Conservation (phyloP, 2,329 filamentous ascomycete species). For the Coniella vitis region DNA sequence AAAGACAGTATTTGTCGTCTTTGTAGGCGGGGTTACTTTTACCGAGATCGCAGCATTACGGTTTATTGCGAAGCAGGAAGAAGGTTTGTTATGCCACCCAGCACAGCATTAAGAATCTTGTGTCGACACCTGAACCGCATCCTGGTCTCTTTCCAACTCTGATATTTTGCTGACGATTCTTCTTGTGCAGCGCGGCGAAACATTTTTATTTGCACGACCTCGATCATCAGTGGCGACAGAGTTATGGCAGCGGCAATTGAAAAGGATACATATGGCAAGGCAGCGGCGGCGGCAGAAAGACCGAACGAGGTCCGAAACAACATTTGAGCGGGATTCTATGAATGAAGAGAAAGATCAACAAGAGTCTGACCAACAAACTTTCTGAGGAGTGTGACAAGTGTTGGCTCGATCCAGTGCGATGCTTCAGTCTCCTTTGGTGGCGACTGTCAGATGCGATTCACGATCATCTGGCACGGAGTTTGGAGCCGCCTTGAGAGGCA, state of each 20-base stretch:
- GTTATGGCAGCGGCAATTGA: conserved; percentile 85
- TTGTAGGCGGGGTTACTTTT: conserved; percentile 93
- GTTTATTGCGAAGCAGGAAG: conserved; percentile 80
- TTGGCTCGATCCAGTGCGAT: too few species aligned
- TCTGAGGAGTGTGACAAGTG: too few species aligned
- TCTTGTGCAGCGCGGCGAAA: conserved; percentile 56
- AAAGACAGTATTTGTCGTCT: conserved; percentile 93
- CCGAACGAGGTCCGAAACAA: conserved; percentile 6
- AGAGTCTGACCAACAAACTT: neutral
- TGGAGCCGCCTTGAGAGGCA: too few species aligned
- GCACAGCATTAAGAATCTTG: neutral
- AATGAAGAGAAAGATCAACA: neutral
- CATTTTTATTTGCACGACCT: conserved; percentile 88
- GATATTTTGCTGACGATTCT: conserved; percentile 6
- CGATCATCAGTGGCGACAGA: conserved; percentile 79
- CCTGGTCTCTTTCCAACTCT: neutral
- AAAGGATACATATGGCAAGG: conserved; percentile 53
- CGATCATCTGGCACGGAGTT: too few species aligned
- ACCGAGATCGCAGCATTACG: conserved; percentile 91
- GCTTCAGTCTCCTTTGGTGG: too few species aligned
- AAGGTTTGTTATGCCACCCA: conserved; percentile 40
- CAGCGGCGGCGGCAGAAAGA: conserved; percentile 19
- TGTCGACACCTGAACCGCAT: too few species aligned
- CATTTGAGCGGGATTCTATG: neutral
- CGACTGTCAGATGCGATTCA: too few species aligned